Evolutionary conservation across 257 asterid genomes (phyloP), one percentile per base, ranked within the genome.

Genomic region (Hygrophila difformis): DNA sequence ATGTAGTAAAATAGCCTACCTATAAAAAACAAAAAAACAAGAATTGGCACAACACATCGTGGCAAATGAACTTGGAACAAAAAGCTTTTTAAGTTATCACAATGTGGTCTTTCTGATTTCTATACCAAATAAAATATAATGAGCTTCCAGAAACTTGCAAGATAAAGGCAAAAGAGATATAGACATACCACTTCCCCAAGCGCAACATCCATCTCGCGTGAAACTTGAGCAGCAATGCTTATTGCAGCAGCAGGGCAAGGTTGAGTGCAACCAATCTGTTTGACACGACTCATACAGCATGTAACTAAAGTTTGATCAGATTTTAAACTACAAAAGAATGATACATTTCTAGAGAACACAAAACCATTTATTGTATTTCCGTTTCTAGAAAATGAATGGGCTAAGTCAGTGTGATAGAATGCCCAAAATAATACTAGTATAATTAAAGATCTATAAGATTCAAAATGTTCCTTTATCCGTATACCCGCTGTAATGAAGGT

Each of bases 191-290:
- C 99, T 57, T 91, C 96, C 39, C 99, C 99, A 63, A 91, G 88
- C 70, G 82, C 86, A 53, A 91, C 95, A 31, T 96, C 99, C 95
- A 86, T 70, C 70, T 91, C 99, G 72, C 82, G 93, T 60, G 99
- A 80, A 59, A 91, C 99, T 39, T 94, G 81, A 65, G 96, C 94
- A 66, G 99, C 83, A 47, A 86, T 96, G 67, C 95, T 91, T 96
- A 91, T 91, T 13, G 98, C 98, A 51, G 98, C 96, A 49, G 82
- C 98, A 49, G 94, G 73, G 8, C 94, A 85, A 36, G 98, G 94
- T 70, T 89, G 98, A 58, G 98, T 85, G 60, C 96, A 89, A 12
- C 92, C 98, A 53, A 89, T 75, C 93, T 81, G 31, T 49, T 57
- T 51, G 61, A n/a, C 31, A 18, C 6, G 10, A 10, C 7, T n/a